A percentile compares a stretch with the other conserved stretches of the same genome.
Evolutionary conservation across 257 asterid genomes (phyloP).

Genomic region (Echites panduratus): DNA sequence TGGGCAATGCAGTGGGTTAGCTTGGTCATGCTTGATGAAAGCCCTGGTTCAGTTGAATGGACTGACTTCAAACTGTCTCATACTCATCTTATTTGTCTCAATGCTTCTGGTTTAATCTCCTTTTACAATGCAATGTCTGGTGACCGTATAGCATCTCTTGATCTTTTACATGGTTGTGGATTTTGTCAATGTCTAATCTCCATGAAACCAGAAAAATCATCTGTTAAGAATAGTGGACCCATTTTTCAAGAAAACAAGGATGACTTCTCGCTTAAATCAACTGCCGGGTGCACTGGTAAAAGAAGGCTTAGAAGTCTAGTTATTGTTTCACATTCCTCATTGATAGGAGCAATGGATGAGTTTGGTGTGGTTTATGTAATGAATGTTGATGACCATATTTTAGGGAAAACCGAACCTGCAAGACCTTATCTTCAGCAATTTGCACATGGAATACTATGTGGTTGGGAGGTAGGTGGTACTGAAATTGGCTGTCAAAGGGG

Average conservation of each 20-base stretch:
- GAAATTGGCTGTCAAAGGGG: conserved; percentile 75
- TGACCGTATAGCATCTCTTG: conserved; percentile 45
- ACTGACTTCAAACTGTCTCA: conserved; percentile 65
- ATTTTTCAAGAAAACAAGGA: conserved; percentile 19
- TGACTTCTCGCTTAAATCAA: conserved; percentile 22
- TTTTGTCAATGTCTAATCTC: conserved; percentile 30
- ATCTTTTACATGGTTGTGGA: conserved; percentile 35
- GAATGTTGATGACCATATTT: conserved; percentile 35
- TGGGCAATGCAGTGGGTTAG: conserved; percentile 89
- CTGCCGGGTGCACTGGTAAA: conserved; percentile 29
- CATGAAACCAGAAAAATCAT: conserved; percentile 22
- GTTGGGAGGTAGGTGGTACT: conserved; percentile 70
- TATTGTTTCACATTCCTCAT: conserved; percentile 51
- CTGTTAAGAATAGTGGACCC: conserved; percentile 15
- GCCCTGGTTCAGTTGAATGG: conserved; percentile 55
- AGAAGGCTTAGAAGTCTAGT: conserved; percentile 63
- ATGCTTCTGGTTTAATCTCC: conserved; percentile 57
- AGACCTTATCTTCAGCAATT: conserved; percentile 28
- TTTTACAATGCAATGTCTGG: conserved; percentile 64
- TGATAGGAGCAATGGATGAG: conserved; percentile 77
- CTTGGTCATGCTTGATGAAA: conserved; percentile 51
- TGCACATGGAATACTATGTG: conserved; percentile 49
- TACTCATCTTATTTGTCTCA: conserved; percentile 67
- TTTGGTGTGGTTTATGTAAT: conserved; percentile 55
- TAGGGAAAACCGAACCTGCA: conserved; percentile 34